Conservation (phyloP, 495 filamentous ascomycete genomes). For the Hypoxylon crocopeplum region DNA sequence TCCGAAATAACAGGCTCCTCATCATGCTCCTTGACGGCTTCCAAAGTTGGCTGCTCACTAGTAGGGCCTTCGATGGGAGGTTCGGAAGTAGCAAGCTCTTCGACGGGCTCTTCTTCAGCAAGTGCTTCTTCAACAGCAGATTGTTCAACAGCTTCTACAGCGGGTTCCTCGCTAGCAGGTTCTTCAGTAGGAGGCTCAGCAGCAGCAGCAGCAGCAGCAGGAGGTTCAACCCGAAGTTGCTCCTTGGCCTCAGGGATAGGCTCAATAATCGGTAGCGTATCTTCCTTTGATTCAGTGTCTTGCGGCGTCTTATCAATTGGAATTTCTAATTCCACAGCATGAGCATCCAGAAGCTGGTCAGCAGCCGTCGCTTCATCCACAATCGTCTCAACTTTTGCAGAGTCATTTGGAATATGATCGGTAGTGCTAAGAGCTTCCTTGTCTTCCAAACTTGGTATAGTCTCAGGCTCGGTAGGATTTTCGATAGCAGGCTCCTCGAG, state of each 20-base stretch:
- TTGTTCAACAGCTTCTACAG: not conserved
- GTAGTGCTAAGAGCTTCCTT: not conserved
- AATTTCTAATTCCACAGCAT: constrained; percentile 1
- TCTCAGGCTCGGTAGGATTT: not conserved
- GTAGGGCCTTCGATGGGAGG: too few relatives aligned
- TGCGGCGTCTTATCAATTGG: not conserved
- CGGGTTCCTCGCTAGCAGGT: not conserved
- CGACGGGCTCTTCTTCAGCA: not conserved
- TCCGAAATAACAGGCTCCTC: too few relatives aligned
- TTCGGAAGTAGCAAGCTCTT: too few relatives aligned
- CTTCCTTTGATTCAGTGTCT: not conserved
- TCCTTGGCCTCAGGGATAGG: not conserved
- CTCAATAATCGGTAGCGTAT: not conserved
- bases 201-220: too few relatives aligned
- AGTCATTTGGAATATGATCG: too few relatives aligned
- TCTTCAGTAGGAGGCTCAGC: not conserved
- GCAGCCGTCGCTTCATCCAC: not conserved
- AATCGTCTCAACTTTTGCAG: not conserved
- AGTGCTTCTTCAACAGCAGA: not conserved
- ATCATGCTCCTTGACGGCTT: too few relatives aligned
- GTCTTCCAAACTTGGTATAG: not conserved
- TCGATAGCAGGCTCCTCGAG: too few relatives aligned
- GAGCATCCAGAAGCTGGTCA: not conserved
- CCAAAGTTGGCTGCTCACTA: too few relatives aligned
- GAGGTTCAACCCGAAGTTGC: too few relatives aligned